These are phyloP conservation scores for Blastocystis sp. DNA, from an alignment of 352 stramenopile species.

Conservation along the genomic window DNA sequence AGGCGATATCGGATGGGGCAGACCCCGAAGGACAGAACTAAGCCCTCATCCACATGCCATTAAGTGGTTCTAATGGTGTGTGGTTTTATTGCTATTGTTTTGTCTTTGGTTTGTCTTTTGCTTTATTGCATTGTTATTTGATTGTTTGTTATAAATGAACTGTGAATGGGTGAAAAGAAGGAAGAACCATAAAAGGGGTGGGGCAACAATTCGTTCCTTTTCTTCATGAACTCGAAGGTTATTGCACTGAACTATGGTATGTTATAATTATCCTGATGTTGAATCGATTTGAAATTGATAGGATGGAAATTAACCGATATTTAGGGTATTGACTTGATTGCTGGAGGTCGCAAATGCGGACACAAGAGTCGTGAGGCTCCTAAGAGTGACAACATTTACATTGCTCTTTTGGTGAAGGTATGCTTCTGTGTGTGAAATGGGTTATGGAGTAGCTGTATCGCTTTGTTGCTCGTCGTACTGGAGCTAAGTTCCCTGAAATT, in stretches of 20 bases:
- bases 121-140: not conserved
- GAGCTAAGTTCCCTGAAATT: too few species aligned
- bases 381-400: too few species aligned
- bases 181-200: not conserved
- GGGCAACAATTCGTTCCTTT: not conserved
- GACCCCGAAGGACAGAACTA: not conserved
- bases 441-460: not conserved
- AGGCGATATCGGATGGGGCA: not conserved
- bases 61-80: slow-evolving; percentile 61
- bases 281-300: not conserved
- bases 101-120: slow-evolving; percentile 12
- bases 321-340: slow-evolving; percentile 19
- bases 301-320: not conserved
- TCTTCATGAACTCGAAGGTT: slow-evolving; percentile 1
- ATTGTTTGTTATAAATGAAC: not conserved
- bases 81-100: slow-evolving; percentile 6
- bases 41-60: not conserved
- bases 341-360: slow-evolving; percentile 3
- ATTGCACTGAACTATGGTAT: not conserved
- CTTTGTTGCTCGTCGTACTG: not conserved
- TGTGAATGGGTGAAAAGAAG: too few species aligned
- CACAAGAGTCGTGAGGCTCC: too few species aligned
- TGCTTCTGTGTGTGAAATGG: not conserved
- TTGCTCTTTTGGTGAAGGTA: too few species aligned
- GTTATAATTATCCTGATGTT: not conserved